These are phyloP conservation scores for Echites panduratus DNA, from an alignment of 257 asterid genomes.

Conservation along the genomic window DNA sequence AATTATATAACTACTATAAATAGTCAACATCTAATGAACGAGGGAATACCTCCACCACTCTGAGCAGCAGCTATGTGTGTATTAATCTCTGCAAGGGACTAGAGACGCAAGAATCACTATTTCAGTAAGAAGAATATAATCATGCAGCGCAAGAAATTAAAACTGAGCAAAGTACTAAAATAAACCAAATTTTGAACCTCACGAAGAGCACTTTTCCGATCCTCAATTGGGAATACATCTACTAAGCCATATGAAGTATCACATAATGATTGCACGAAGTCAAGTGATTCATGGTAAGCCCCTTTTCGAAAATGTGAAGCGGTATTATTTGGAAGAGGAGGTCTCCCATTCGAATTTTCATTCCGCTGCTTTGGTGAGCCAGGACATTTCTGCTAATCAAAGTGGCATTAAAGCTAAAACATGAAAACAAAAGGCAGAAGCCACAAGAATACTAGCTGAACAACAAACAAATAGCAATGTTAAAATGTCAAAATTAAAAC, in stretches of 20 bases:
- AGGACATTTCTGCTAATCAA: constrained; percentile 59
- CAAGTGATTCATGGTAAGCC: constrained; percentile 91
- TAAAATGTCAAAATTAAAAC: not conserved
- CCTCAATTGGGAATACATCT: constrained; percentile 92
- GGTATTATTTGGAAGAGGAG: constrained; percentile 80
- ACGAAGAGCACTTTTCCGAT: constrained; percentile 80
- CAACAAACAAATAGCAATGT: not conserved
- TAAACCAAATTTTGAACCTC: constrained; percentile 52
- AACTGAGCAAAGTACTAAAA: constrained; percentile 9
- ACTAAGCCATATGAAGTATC: constrained; percentile 94
- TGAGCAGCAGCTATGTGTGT: constrained; percentile 60
- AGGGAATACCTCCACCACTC: constrained; percentile 77
- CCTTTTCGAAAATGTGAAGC: constrained; percentile 85
- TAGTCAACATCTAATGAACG: not conserved
- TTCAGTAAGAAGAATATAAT: constrained; percentile 23
- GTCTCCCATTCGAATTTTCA: constrained; percentile 62
- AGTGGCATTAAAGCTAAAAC: constrained; percentile 19
- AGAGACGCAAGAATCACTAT: constrained; percentile 29
- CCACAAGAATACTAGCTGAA: not conserved
- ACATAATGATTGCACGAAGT: constrained; percentile 82
- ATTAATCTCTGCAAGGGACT: constrained; percentile 89
- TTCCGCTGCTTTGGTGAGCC: constrained; percentile 69
- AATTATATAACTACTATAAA: not conserved
- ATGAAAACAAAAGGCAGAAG: not conserved
- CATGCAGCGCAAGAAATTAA: constrained; percentile 3